Evolutionary conservation across 352 stramenopile species (phyloP).

Genomic region (Pythium folliculosum): DNA sequence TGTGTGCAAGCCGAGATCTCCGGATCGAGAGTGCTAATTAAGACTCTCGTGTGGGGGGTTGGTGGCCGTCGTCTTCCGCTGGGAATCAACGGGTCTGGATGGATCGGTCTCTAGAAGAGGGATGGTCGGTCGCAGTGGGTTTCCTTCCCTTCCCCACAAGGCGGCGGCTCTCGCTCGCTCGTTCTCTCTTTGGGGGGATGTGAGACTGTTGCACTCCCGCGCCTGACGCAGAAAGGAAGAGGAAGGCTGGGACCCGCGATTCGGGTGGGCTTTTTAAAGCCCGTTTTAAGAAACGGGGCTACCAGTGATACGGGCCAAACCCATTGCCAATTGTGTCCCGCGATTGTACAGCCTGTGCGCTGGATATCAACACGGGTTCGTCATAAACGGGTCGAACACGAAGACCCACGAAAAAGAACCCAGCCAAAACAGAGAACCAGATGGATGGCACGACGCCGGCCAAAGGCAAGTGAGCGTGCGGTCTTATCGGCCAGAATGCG

Average conservation of each 20-base stretch:
- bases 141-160: neutral
- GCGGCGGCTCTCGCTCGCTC: neutral
- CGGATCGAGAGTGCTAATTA: too few species aligned
- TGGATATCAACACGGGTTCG: neutral
- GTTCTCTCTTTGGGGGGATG: conserved; percentile 11
- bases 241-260: neutral
- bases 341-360: neutral
- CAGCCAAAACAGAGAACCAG: conserved; percentile 8
- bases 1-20: too few species aligned
- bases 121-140: conserved; percentile 1
- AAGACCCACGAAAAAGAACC: neutral
- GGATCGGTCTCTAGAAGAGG: conserved; percentile 5
- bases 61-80: too few species aligned
- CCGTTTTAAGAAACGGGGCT: too few species aligned
- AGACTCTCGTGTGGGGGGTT: neutral
- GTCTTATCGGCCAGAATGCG: neutral
- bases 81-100: neutral
- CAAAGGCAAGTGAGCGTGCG: neutral
- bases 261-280: too few species aligned
- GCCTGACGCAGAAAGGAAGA: conserved; percentile 7
- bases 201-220: conserved; percentile 12
- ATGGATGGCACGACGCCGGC: conserved; percentile 2
- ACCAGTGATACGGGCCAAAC: neutral
- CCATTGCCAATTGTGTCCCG: neutral
- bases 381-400: conserved; percentile 4